These are phyloP conservation scores for Penicillium sp. DNA, from an alignment of 2,329 filamentous ascomycete species.

Conservation along the genomic window DNA sequence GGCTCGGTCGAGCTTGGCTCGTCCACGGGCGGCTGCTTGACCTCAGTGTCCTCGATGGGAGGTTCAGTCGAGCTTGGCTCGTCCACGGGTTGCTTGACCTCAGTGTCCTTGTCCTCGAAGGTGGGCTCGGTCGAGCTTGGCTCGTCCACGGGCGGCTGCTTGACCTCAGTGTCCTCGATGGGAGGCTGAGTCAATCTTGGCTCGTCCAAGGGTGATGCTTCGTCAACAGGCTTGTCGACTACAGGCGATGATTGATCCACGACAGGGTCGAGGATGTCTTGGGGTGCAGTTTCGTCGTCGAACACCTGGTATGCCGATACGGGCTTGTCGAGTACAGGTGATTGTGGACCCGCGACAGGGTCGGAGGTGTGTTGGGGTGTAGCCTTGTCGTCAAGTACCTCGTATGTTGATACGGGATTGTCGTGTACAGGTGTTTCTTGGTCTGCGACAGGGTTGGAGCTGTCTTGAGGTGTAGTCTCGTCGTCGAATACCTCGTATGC, in stretches of 20 bases:
- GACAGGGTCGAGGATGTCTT: not conserved
- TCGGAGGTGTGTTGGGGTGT: not conserved
- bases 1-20: not conserved
- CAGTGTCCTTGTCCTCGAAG: not conserved
- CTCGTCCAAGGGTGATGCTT: not conserved
- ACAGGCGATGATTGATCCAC: not conserved
- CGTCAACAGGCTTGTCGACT: not conserved
- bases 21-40: not conserved
- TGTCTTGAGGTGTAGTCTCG: not conserved
- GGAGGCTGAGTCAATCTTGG: not conserved
- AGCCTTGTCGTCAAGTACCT: not conserved
- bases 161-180: not conserved
- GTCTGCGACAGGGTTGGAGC: not conserved
- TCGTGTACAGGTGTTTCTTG: not conserved
- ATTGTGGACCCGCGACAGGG: not conserved
- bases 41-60: not conserved
- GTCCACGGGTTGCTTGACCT: not conserved
- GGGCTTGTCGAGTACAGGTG: not conserved
- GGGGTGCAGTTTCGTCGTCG: not conserved
- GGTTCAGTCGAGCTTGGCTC: not conserved
- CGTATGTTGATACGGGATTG: not conserved
- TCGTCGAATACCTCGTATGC: slow-evolving; percentile 5
- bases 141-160: not conserved
- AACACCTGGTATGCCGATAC: not conserved
- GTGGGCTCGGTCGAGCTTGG: not conserved